phyloP scores from a whole-genome alignment of 169 alveolate species.

The Plasmodium sp. region DNA sequence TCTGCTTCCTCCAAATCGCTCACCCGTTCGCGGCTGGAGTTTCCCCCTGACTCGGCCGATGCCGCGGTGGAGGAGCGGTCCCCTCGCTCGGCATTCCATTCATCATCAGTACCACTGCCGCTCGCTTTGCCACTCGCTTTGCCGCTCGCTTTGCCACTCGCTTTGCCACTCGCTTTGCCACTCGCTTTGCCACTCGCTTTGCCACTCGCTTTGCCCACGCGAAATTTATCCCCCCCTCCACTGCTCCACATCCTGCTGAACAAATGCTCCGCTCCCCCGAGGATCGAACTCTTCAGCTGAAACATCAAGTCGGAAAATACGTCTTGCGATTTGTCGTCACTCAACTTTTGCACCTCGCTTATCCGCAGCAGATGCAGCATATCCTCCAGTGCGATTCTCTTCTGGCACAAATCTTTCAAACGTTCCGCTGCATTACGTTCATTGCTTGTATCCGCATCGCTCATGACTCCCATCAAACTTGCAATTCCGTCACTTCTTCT shows the following conservation, averaged over 20 bases:
- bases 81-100: not conserved
- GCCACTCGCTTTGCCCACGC: not conserved
- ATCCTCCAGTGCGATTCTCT: constrained; percentile 2
- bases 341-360: not conserved
- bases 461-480: not conserved
- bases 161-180: not conserved
- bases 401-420: constrained; percentile 19
- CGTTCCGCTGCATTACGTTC: not conserved
- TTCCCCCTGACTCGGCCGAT: not conserved
- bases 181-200: not conserved
- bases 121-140: not conserved
- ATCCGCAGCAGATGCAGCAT: constrained; percentile 2
- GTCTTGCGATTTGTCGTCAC: constrained; percentile 11
- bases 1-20: not conserved
- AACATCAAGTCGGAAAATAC: constrained; percentile 23
- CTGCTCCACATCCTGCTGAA: not conserved
- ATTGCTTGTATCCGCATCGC: not conserved
- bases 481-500: not conserved
- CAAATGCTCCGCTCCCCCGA: not conserved
- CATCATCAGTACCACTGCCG: not conserved
- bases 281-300: constrained; percentile 5
- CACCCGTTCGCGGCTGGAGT: not conserved
- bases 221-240: not conserved
- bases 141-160: not conserved
- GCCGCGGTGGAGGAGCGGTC: constrained; percentile 19